Evolutionary conservation across 768 basidiomycete species (phyloP).

Genomic region (Mycena kentingensis): DNA sequence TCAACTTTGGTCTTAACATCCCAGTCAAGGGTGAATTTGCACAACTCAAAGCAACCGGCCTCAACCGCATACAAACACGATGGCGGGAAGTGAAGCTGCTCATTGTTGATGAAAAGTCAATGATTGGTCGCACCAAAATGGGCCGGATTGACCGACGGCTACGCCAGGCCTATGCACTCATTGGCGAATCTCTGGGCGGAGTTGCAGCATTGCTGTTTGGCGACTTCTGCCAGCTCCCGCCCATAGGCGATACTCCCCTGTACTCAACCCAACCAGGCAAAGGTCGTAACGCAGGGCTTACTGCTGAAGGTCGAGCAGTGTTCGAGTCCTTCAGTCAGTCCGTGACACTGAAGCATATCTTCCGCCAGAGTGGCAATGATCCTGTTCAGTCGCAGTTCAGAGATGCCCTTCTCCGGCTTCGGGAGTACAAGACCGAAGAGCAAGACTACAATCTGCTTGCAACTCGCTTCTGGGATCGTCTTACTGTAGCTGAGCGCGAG

Average conservation of each 20-base stretch:
- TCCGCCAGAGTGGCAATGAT: background rate
- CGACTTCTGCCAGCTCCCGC: slow-evolving; percentile 33
- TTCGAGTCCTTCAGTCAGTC: slow-evolving; percentile 10
- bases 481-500: background rate
- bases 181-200: slow-evolving; percentile 21
- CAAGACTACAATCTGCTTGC: background rate
- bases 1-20: slow-evolving; percentile 21
- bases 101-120: slow-evolving; percentile 31
- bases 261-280: slow-evolving; percentile 9
- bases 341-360: slow-evolving; percentile 6
- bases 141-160: slow-evolving; percentile 22
- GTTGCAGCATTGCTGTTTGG: slow-evolving; percentile 27
- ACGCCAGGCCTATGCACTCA: slow-evolving; percentile 15
- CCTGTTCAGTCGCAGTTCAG: background rate
- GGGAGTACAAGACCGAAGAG: background rate
- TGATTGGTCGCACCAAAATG: slow-evolving; percentile 26
- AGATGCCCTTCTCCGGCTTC: slow-evolving; percentile 3
- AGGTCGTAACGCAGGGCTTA: background rate
- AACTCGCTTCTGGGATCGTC: slow-evolving; percentile 3
- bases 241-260: slow-evolving; percentile 27
- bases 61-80: slow-evolving; percentile 16
- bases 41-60: slow-evolving; percentile 5
- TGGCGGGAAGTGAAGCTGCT: slow-evolving; percentile 24
- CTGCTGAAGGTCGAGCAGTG: slow-evolving; percentile 4
- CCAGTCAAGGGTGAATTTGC: slow-evolving; percentile 13